Conservation (phyloP, 805 yeast genomes). For the Lipomyces yamadae region DNA sequence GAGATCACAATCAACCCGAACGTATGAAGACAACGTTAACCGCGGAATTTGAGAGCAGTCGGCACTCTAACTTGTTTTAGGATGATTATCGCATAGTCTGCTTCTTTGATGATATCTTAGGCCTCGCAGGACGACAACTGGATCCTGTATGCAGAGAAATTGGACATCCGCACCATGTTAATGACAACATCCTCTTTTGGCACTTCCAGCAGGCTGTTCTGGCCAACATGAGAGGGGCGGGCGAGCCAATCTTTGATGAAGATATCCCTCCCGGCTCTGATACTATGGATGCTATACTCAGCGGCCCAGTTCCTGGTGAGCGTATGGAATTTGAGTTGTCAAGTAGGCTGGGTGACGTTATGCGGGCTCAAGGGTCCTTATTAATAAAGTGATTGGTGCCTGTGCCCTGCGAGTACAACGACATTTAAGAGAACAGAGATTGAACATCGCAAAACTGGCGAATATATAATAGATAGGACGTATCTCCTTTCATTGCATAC, state of each 20-base stretch:
- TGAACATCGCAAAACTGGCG: too few species aligned
- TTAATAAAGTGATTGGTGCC: background rate
- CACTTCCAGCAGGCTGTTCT: constrained; percentile 7
- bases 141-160: constrained; percentile 4
- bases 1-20: background rate
- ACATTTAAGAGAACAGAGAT: background rate
- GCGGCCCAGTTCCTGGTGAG: constrained; percentile 5
- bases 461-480: too few species aligned
- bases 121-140: constrained; percentile 9
- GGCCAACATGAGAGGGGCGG: constrained; percentile 3
- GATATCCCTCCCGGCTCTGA: constrained; percentile 10
- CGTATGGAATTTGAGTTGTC: constrained; percentile 9
- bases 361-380: constrained; percentile 3
- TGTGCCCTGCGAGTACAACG: constrained; percentile 5
- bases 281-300: constrained; percentile 5
- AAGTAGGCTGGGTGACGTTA: constrained; percentile 1
- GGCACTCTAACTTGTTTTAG: constrained; percentile 4
- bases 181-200: constrained; percentile 1
- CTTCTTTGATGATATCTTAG: constrained; percentile 1
- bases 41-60: background rate
- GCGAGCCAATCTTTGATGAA: background rate
- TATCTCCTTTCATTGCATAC: background rate
- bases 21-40: background rate
- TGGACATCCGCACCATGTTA: background rate
- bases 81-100: constrained; percentile 8